Evolutionary conservation across 768 basidiomycete genomes (phyloP).

Genomic region (Pisolithus sp.): DNA sequence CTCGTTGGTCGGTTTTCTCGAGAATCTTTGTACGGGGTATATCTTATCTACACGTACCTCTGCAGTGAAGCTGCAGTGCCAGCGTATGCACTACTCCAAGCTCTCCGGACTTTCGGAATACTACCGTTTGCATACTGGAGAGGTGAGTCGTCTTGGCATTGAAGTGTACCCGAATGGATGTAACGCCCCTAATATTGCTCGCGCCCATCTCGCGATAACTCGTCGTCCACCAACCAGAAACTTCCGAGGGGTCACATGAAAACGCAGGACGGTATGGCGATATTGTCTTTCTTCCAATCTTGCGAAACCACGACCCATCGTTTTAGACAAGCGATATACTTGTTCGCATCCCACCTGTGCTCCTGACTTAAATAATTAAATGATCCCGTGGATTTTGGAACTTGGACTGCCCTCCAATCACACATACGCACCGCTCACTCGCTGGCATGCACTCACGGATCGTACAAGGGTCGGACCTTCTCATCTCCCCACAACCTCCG

Average conservation of each 20-base stretch:
- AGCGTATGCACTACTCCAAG: constrained; percentile 83
- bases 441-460: constrained; percentile 65
- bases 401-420: constrained; percentile 81
- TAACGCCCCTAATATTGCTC: constrained; percentile 15
- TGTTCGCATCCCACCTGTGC: constrained; percentile 65
- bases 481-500: constrained; percentile 66
- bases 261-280: constrained; percentile 69
- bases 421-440: constrained; percentile 80
- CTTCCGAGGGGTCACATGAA: constrained; percentile 73
- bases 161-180: neutral
- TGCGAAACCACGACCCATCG: neutral
- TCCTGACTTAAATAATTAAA: constrained; percentile 24
- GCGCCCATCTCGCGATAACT: too few species aligned
- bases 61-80: too few species aligned
- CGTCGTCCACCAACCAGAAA: constrained; percentile 59
- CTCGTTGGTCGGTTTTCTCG: too few species aligned
- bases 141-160: constrained; percentile 42
- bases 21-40: too few species aligned
- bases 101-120: constrained; percentile 85
- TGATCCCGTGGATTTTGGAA: constrained; percentile 54
- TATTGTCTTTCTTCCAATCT: neutral
- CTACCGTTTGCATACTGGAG: constrained; percentile 81
- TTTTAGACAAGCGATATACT: constrained; percentile 73
- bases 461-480: constrained; percentile 71
- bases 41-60: too few species aligned